Conservation (phyloP, 1,284 basidiomycete species). For the Fomitopsis palustris region DNA sequence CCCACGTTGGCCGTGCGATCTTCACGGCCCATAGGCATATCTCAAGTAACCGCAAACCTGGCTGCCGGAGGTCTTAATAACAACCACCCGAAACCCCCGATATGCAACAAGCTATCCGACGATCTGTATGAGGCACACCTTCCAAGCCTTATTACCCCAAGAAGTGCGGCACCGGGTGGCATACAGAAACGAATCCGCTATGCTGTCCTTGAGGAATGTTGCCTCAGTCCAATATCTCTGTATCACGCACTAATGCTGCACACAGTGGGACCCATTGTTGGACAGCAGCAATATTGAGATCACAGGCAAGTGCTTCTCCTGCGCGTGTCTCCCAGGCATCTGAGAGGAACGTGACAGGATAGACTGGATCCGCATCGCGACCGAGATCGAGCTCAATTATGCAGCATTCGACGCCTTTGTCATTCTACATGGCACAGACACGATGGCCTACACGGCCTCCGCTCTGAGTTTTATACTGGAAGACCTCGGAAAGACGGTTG, state of each 20-base stretch:
- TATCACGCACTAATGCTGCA: neutral
- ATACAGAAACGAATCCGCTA: conserved; percentile 73
- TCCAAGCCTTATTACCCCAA: conserved; percentile 75
- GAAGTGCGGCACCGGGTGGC: conserved; percentile 58
- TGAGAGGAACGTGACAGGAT: conserved; percentile 13
- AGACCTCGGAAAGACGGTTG: conserved; percentile 87
- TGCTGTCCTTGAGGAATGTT: conserved; percentile 69
- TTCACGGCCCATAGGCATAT: conserved; percentile 59
- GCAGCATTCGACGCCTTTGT: conserved; percentile 84
- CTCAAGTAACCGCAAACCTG: conserved; percentile 30
- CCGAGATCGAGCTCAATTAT: conserved; percentile 91
- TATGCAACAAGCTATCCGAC: conserved; percentile 51
- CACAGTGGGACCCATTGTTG: conserved; percentile 79
- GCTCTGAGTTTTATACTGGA: conserved; percentile 88
- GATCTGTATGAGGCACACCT: conserved; percentile 66
- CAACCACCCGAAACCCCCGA: conserved; percentile 31
- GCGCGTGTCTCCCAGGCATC: neutral
- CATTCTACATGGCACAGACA: conserved; percentile 90
- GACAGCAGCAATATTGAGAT: conserved; percentile 89
- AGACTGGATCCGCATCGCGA: conserved; percentile 90
- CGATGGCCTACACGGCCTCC: conserved; percentile 87
- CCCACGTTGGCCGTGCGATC: conserved; percentile 67
- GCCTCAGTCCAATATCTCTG: neutral
- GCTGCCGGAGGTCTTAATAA: conserved; percentile 19
- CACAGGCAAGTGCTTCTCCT: conserved; percentile 41